Base-by-base conservation (phyloP, 1,284 basidiomycete species). In the Dichomitus squalens region DNA sequence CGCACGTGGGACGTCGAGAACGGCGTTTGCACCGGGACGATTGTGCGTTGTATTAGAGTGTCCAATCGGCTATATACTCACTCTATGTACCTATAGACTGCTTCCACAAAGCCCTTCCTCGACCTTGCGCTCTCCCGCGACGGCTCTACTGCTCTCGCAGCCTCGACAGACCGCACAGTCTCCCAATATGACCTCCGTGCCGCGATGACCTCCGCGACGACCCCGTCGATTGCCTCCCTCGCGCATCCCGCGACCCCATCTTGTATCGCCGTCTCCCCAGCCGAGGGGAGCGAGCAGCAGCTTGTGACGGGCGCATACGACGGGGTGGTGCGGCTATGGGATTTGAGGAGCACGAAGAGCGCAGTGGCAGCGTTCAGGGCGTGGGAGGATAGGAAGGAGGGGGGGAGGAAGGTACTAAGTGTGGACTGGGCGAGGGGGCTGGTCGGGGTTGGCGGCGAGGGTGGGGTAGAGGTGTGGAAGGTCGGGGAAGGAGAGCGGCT, bases 281-380 rank as follows among this genome's bases (percentile, higher is more conserved):
- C 52, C 3, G 64, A 64, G 9, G 64, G 60, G 23, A 78, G 76
- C 6, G 67, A 75, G 25, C 79, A 90, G 65, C 91, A 93, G 63
- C 78, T 95, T 18, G 79, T 90, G 7, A 90, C 86, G 0, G 95
- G 92, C 1, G 87, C 88, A 0, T 95, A 95, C 70, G 92, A 95
- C 60, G 92, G 93, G 34, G 76, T 87, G 0, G 86, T 90, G 2
- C 82, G 93, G 25, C 76, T 97, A 18, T 97, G 94, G 94, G 95
- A 98, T 72, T 74, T 94, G 27, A 80, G 94, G 1, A 91, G 87
- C 64, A 75, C 78, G 16, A 84, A 84, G 65, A 73, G 77, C 9
- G 81, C 87, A 0, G 76, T 92, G 70, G 79, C 87, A 64, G 83
- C 79, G 58, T 93, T 96, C 72, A 81, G 79, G 46, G 80, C 77